phyloP scores from a whole-genome alignment of 2,329 filamentous ascomycete genomes.

The Fusarium xylarioides region DNA sequence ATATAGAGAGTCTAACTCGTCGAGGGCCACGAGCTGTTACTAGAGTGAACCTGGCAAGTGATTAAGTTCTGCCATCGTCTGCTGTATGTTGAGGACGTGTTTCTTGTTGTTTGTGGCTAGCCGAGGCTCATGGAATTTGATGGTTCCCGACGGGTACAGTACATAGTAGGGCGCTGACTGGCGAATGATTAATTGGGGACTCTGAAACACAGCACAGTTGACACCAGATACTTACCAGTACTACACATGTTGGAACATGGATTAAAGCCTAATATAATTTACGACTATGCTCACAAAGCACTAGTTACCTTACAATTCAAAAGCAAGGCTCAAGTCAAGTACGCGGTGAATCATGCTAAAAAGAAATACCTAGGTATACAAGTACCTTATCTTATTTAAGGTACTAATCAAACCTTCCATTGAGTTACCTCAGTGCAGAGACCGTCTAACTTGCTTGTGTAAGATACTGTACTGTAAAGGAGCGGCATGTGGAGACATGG shows the following conservation, averaged over 20 bases:
- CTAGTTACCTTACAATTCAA: neutral
- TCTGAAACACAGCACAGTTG: neutral
- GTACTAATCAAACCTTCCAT: neutral
- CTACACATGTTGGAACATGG: neutral
- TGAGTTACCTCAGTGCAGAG: neutral
- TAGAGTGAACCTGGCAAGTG: neutral
- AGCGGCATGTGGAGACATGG: slow-evolving; percentile 16
- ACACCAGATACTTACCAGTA: neutral
- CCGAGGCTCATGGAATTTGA: slow-evolving; percentile 17
- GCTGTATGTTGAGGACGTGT: neutral
- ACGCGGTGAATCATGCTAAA: neutral
- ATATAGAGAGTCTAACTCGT: slow-evolving; percentile 32
- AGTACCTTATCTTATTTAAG: neutral
- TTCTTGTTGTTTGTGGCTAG: neutral
- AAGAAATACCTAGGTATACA: neutral
- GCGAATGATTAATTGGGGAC: neutral
- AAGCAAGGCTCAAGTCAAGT: neutral
- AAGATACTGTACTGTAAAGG: neutral
- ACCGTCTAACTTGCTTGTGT: too few species aligned
- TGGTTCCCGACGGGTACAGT: neutral
- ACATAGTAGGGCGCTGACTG: neutral
- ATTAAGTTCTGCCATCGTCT: neutral
- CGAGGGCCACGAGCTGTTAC: neutral
- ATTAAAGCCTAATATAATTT: neutral
- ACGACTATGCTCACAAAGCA: neutral